These are phyloP conservation scores for Saccharomycopsis olivae DNA, from an alignment of 805 yeast genomes.

Conservation along the genomic window DNA sequence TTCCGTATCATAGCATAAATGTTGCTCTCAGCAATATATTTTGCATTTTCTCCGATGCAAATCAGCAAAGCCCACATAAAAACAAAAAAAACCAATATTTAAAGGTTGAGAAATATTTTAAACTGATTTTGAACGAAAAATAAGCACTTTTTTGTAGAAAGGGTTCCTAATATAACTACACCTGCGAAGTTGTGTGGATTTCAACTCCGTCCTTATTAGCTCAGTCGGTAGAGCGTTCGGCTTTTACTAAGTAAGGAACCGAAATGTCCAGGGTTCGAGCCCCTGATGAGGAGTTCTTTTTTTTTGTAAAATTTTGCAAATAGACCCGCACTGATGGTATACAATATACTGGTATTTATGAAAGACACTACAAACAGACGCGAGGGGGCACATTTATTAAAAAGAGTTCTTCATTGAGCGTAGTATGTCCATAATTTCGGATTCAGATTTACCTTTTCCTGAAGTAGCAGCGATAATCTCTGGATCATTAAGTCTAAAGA, in stretches of 20 bases:
- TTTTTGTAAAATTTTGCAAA: background rate
- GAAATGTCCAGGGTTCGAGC: constrained; percentile 42
- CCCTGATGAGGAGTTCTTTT: constrained; percentile 26
- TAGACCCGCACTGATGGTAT: background rate
- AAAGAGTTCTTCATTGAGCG: constrained; percentile 61
- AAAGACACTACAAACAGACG: too few relatives aligned
- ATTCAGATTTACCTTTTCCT: constrained; percentile 27
- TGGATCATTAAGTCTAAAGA: constrained; percentile 68
- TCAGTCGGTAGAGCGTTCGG: constrained; percentile 18
- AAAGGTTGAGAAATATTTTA: too few relatives aligned
- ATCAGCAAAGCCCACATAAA: too few relatives aligned
- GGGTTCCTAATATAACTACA: too few relatives aligned
- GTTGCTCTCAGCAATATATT: too few relatives aligned
- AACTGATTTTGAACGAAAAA: too few relatives aligned
- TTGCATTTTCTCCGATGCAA: too few relatives aligned
- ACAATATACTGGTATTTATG: background rate
- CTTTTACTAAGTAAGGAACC: constrained; percentile 22
- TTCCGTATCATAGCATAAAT: too few relatives aligned
- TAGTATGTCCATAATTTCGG: constrained; percentile 58
- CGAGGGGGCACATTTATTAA: too few relatives aligned
- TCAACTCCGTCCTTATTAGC: constrained; percentile 1
- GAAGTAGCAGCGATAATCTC: constrained; percentile 52
- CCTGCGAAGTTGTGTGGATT: too few relatives aligned
- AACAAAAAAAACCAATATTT: too few relatives aligned
- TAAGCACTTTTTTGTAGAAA: too few relatives aligned